These are phyloP conservation scores for Arabidopsis arenosa DNA, from an alignment of 345 rosid species.

Conservation along the genomic window DNA sequence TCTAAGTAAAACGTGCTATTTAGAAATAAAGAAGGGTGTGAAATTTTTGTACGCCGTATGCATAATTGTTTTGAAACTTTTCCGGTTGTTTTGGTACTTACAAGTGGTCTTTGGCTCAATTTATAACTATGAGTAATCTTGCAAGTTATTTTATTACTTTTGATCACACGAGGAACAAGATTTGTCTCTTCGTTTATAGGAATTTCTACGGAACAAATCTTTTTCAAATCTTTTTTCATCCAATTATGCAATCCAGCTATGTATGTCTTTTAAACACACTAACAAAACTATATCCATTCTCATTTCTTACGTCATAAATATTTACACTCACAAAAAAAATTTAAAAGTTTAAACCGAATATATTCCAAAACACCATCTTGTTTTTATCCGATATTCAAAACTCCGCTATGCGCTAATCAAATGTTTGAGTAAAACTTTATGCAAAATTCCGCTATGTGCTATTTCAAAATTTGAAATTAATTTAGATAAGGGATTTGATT, in stretches of 20 bases:
- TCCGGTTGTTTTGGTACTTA: no score
- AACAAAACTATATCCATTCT: slow-evolving; percentile 31
- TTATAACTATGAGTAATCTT: no score
- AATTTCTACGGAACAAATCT: slow-evolving; percentile 34
- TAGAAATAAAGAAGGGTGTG: no score
- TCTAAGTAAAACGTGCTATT: no score
- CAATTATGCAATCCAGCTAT: slow-evolving; percentile 39
- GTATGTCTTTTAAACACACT: slow-evolving; percentile 25
- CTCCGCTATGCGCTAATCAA: no score
- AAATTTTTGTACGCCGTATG: no score
- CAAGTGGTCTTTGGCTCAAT: no score
- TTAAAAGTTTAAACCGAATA: background rate
- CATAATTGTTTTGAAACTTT: no score
- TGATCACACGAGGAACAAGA: slow-evolving; percentile 28
- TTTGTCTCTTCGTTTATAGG: slow-evolving; percentile 42
- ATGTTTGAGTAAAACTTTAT: no score
- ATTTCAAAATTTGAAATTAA: no score
- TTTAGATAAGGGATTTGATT: no score
- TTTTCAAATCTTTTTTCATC: slow-evolving; percentile 27
- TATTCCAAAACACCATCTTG: background rate
- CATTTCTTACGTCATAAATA: slow-evolving; percentile 28
- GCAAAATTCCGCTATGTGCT: no score
- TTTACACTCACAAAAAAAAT: background rate
- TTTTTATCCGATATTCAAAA: background rate
- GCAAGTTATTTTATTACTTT: slow-evolving; percentile 14